Evolutionary conservation across 2,329 filamentous ascomycete genomes (phyloP).

Genomic region (Alternaria solani): DNA sequence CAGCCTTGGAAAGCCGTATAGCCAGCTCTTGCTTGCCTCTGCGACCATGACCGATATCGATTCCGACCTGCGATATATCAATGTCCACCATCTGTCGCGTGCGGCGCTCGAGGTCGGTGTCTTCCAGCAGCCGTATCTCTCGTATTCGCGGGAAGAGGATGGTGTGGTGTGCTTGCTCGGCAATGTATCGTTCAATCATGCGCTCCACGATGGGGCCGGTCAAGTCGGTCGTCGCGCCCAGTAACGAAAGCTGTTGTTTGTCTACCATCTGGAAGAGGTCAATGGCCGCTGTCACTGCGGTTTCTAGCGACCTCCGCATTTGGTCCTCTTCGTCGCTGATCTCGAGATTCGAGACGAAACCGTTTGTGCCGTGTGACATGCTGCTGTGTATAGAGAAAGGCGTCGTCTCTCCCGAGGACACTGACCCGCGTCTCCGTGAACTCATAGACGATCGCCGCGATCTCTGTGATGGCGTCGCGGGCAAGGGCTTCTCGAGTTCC

Average conservation of each 20-base stretch:
- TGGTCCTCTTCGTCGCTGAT: constrained; percentile 90
- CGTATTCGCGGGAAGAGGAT: constrained; percentile 85
- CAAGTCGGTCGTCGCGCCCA: constrained; percentile 91
- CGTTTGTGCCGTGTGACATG: constrained; percentile 47
- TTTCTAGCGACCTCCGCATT: constrained; percentile 88
- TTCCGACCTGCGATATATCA: constrained; percentile 93
- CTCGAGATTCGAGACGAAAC: constrained; percentile 59
- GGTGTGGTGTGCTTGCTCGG: constrained; percentile 86
- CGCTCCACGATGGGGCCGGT: constrained; percentile 92
- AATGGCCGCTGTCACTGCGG: constrained; percentile 89
- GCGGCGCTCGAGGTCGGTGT: constrained; percentile 85
- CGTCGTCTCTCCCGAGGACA: constrained; percentile 48
- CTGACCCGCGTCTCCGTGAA: constrained; percentile 45
- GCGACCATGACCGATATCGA: constrained; percentile 80
- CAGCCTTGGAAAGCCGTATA: constrained; percentile 75
- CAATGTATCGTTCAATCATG: constrained; percentile 92
- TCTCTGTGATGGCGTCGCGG: constrained; percentile 68
- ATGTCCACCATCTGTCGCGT: constrained; percentile 93
- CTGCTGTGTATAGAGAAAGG: constrained; percentile 50
- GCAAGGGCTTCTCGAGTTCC: constrained; percentile 84
- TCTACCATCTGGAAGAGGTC: constrained; percentile 96
- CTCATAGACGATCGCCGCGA: constrained; percentile 43
- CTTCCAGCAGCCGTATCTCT: constrained; percentile 79
- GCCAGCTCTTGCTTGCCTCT: constrained; percentile 83
- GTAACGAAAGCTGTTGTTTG: constrained; percentile 89